A percentile compares a stretch with the other conserved stretches of the same genome.
Conservation (phyloP, 164 flowering plant genomes). For the Taxillus chinensis region DNA sequence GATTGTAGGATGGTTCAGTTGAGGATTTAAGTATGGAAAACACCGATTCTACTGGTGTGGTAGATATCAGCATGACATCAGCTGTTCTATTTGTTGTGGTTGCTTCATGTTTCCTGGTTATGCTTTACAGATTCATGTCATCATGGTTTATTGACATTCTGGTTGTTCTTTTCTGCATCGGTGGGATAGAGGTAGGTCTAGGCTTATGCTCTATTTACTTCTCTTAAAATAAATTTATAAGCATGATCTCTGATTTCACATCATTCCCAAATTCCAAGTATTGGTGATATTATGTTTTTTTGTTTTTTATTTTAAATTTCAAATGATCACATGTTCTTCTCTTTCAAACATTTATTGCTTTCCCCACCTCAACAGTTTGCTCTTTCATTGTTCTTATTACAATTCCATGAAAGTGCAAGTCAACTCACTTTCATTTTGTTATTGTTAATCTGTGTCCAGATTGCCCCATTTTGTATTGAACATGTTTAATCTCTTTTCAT, state of each 20-base stretch:
- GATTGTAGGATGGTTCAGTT: slow-evolving; percentile 2
- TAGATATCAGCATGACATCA: slow-evolving; percentile 1
- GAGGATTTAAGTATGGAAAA: neutral
- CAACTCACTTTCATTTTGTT: no score
- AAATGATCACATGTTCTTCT: neutral
- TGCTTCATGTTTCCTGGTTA: slow-evolving; percentile 2
- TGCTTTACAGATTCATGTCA: slow-evolving; percentile 5
- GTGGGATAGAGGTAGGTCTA: slow-evolving; percentile 2
- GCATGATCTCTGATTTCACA: no score
- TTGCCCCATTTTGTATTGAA: no score
- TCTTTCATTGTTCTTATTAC: neutral
- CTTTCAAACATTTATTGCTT: neutral
- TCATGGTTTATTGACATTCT: slow-evolving; percentile 1
- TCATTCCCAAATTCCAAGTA: no score
- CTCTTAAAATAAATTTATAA: neutral
- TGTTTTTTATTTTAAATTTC: no score
- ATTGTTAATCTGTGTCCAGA: no score
- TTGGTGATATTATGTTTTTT: no score
- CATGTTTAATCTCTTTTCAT: no score
- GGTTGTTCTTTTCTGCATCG: slow-evolving; percentile 4
- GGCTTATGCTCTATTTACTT: neutral
- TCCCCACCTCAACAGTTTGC: neutral
- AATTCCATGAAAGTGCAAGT: no score
- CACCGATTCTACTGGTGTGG: neutral
- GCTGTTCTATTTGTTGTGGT: slow-evolving; percentile 5